These are phyloP conservation scores for Glonium stellatum DNA, from an alignment of 495 filamentous ascomycete species.

Conservation along the genomic window DNA sequence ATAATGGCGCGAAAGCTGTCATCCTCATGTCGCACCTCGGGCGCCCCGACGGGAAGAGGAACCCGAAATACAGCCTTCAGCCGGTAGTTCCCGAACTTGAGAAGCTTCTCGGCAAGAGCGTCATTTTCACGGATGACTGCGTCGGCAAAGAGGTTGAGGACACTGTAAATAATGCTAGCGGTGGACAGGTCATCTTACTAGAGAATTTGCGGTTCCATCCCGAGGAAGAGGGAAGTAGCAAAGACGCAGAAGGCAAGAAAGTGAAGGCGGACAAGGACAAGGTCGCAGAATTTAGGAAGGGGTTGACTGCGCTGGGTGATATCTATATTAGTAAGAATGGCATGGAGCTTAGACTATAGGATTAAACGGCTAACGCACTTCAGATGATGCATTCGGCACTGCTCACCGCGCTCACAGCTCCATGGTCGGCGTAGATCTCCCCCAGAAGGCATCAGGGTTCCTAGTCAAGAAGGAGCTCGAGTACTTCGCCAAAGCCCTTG, in stretches of 20 bases:
- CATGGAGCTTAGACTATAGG: not conserved
- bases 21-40: slow-evolving; percentile 98
- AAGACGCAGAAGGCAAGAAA: slow-evolving; percentile 91
- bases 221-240: slow-evolving; percentile 93
- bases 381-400: slow-evolving; percentile 97
- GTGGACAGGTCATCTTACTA: slow-evolving; percentile 80
- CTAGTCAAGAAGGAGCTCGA: slow-evolving; percentile 99
- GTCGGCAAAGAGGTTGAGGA: slow-evolving; percentile 86
- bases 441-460: slow-evolving; percentile 94
- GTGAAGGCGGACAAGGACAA: slow-evolving; percentile 91
- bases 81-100: slow-evolving; percentile 87
- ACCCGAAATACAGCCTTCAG: slow-evolving; percentile 89
- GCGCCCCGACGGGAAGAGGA: slow-evolving; percentile 81
- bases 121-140: slow-evolving; percentile 85
- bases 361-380: slow-evolving; percentile 13
- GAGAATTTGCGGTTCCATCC: slow-evolving; percentile 98
- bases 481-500: slow-evolving; percentile 96
- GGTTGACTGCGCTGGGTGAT: slow-evolving; percentile 88
- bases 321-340: slow-evolving; percentile 84
- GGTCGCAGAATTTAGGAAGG: slow-evolving; percentile 90
- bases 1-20: slow-evolving; percentile 89
- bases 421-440: slow-evolving; percentile 94
- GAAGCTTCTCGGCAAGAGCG: slow-evolving; percentile 73
- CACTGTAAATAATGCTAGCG: slow-evolving; percentile 72
- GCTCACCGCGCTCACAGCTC: slow-evolving; percentile 97